Conservation (phyloP, 2,329 filamentous ascomycete species). For the Ophiostoma piceae region DNA sequence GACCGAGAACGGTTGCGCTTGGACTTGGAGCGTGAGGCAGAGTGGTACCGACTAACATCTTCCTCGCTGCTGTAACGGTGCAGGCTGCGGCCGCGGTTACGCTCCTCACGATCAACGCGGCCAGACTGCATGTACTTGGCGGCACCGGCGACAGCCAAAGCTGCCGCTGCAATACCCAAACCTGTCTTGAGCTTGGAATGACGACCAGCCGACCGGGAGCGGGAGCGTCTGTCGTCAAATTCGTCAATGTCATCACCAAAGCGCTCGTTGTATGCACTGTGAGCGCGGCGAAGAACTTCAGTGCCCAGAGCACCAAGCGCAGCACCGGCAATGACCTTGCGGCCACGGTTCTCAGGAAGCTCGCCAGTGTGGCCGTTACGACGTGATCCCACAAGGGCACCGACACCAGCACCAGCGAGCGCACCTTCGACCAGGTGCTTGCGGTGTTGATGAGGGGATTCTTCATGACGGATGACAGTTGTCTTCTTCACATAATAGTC, state of each 20-base stretch:
- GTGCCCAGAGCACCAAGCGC: constrained; percentile 59
- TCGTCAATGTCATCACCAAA: constrained; percentile 37
- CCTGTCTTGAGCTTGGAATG: constrained; percentile 55
- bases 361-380: constrained; percentile 48
- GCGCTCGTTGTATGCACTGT: constrained; percentile 56
- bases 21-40: constrained; percentile 40
- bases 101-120: constrained; percentile 56
- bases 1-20: constrained; percentile 42
- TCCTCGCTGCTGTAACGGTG: constrained; percentile 40
- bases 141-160: constrained; percentile 59
- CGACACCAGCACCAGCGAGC: constrained; percentile 57
- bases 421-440: constrained; percentile 61
- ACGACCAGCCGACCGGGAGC: constrained; percentile 33
- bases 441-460: constrained; percentile 47
- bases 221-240: constrained; percentile 24
- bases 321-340: constrained; percentile 57
- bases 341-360: constrained; percentile 47
- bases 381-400: constrained; percentile 54
- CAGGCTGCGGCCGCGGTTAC: constrained; percentile 51
- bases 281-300: constrained; percentile 55
- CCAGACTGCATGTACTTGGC: constrained; percentile 58
- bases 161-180: constrained; percentile 58
- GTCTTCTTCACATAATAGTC: constrained; percentile 45
- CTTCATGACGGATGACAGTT: constrained; percentile 46
- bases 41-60: constrained; percentile 31